Evolutionary conservation across 257 asterid species (phyloP).

Genomic region (Lycium barbarum): DNA sequence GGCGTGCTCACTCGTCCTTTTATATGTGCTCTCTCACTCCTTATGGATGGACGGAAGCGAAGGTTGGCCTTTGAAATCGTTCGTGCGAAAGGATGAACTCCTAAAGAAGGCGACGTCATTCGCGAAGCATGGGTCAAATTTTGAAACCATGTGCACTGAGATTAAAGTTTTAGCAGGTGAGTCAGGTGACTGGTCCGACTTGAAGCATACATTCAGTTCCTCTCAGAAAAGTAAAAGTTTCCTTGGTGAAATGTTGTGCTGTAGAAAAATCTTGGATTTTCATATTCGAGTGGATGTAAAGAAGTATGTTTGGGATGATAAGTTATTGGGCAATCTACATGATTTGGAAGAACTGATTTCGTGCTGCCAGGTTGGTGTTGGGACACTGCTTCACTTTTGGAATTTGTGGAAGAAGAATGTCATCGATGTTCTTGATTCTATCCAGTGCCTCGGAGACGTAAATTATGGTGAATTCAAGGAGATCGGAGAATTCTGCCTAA

Average conservation of each 20-base stretch:
- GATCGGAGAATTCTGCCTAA: conserved; percentile 43
- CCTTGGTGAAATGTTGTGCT: conserved; percentile 44
- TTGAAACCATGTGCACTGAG: conserved; percentile 43
- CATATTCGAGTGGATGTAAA: conserved; percentile 40
- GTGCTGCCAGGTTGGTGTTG: conserved; percentile 41
- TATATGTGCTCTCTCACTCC: conserved; percentile 45
- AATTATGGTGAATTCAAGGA: conserved; percentile 24
- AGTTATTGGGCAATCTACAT: conserved; percentile 27
- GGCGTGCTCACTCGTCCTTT: conserved; percentile 47
- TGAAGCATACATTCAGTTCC: conserved; percentile 39
- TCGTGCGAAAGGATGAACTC: conserved; percentile 44
- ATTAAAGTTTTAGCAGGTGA: conserved; percentile 40
- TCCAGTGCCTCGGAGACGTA: conserved; percentile 37
- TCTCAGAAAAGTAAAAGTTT: conserved; percentile 34
- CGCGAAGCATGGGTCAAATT: conserved; percentile 40
- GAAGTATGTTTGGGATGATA: conserved; percentile 46
- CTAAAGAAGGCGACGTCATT: conserved; percentile 42
- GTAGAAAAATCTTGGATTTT: conserved; percentile 52
- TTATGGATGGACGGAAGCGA: conserved; percentile 50
- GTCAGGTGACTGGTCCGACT: conserved; percentile 35
- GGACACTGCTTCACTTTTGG: conserved; percentile 57
- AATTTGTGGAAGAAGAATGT: conserved; percentile 42
- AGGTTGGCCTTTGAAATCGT: conserved; percentile 65
- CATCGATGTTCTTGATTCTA: conserved; percentile 42
- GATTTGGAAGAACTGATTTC: conserved; percentile 39